These are phyloP conservation scores for Claviceps humidiphila DNA, from an alignment of 2,329 filamentous ascomycete genomes.

Conservation along the genomic window DNA sequence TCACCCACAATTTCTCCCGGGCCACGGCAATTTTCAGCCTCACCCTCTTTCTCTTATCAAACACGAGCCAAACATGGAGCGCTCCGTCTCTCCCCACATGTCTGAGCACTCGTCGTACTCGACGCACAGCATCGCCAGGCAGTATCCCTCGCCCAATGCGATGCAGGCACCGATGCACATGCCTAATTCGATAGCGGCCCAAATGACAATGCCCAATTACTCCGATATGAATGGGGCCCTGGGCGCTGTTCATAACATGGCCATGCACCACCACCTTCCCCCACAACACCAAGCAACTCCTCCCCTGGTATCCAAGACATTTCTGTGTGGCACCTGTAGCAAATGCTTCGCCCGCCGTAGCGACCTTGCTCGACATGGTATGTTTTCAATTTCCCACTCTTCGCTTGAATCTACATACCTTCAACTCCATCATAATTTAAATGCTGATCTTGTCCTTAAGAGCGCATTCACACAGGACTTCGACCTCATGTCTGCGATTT, in stretches of 20 bases:
- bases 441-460: slow-evolving; percentile 29
- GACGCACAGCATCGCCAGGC: slow-evolving; percentile 31
- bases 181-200: slow-evolving; percentile 26
- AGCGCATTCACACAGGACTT: slow-evolving; percentile 87
- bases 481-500: slow-evolving; percentile 88
- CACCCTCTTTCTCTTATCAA: slow-evolving; percentile 22
- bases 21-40: slow-evolving; percentile 18
- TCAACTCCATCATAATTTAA: not conserved
- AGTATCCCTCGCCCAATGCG: slow-evolving; percentile 39
- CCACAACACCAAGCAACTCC: slow-evolving; percentile 21
- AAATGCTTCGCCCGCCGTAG: slow-evolving; percentile 90
- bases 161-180: slow-evolving; percentile 39
- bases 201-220: slow-evolving; percentile 30
- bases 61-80: slow-evolving; percentile 31
- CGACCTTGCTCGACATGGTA: slow-evolving; percentile 90
- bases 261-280: slow-evolving; percentile 26
- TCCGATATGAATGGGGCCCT: slow-evolving; percentile 21
- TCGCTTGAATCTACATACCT: not conserved
- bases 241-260: slow-evolving; percentile 23
- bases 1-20: slow-evolving; percentile 16
- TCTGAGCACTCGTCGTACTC: slow-evolving; percentile 47
- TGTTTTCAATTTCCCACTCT: slow-evolving; percentile 18
- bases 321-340: slow-evolving; percentile 76
- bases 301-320: slow-evolving; percentile 47
- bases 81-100: slow-evolving; percentile 44